Evolutionary conservation across 441 rosid genomes (phyloP).

Genomic region (Populus tomentosa): DNA sequence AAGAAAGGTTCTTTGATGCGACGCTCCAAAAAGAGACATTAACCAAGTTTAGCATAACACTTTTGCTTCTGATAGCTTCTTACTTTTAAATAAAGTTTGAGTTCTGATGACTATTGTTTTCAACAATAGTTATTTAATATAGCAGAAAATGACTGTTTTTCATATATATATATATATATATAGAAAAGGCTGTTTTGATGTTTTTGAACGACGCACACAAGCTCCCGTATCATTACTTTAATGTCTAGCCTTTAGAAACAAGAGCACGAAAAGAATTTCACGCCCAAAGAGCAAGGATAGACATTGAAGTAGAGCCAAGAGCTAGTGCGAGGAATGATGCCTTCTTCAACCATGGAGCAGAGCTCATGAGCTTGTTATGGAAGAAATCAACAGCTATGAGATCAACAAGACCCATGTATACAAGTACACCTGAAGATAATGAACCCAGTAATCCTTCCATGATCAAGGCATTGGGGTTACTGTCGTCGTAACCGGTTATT

Average conservation of each 20-base stretch:
- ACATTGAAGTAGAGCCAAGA: conserved; percentile 80
- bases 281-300: conserved; percentile 93
- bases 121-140: neutral
- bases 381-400: conserved; percentile 85
- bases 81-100: no score
- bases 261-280: conserved; percentile 12
- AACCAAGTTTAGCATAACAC: no score
- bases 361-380: conserved; percentile 78
- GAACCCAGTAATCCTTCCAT: conserved; percentile 86
- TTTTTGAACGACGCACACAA: neutral
- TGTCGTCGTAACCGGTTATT: conserved; percentile 72
- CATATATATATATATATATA: no score
- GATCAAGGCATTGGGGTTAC: conserved; percentile 66
- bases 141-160: neutral
- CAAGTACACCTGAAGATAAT: conserved; percentile 72
- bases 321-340: conserved; percentile 56
- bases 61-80: no score
- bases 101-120: no score
- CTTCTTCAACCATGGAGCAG: conserved; percentile 59
- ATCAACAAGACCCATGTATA: conserved; percentile 94
- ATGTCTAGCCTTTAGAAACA: neutral
- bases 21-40: no score
- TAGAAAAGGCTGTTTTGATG: neutral
- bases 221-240: neutral
- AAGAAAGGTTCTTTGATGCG: no score